Evolutionary conservation across 1,139 yeast species (phyloP).

Genomic region (Debaryomyces udenii): DNA sequence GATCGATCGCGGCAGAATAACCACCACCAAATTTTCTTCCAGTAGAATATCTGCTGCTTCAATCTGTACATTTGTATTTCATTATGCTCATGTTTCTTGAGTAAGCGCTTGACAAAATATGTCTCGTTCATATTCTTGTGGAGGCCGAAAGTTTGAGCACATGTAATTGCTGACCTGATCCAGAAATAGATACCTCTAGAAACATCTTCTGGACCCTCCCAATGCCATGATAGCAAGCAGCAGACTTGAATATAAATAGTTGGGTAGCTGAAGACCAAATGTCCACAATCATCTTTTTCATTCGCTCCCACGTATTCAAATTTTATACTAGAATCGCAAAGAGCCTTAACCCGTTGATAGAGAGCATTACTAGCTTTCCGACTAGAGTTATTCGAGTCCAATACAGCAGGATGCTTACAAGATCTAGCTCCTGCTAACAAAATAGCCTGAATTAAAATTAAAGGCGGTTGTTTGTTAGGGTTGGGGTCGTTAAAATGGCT

Average conservation of each 20-base stretch:
- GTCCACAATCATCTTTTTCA: conserved; percentile 16
- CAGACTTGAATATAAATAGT: conserved; percentile 16
- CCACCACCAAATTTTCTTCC: conserved; percentile 20
- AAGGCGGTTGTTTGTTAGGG: conserved; percentile 18
- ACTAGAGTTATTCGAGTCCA: conserved; percentile 14
- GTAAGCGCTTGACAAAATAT: conserved; percentile 6
- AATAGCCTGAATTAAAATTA: conserved; percentile 17
- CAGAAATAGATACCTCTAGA: conserved; percentile 13
- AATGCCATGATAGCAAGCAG: conserved; percentile 18
- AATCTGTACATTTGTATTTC: conserved; percentile 7
- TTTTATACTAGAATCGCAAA: conserved; percentile 16
- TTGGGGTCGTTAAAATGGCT: conserved; percentile 18
- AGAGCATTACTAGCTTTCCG: conserved; percentile 13
- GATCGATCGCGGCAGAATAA: conserved; percentile 18
- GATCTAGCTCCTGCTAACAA: conserved; percentile 17
- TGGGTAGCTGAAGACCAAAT: conserved; percentile 17
- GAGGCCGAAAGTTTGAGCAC: conserved; percentile 16
- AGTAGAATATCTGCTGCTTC: conserved; percentile 15
- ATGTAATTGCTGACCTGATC: conserved; percentile 15
- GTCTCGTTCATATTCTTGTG: conserved; percentile 14
- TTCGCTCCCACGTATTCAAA: conserved; percentile 18
- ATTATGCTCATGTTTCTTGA: conserved; percentile 1
- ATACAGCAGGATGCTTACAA: conserved; percentile 17
- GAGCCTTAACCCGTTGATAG: conserved; percentile 14
- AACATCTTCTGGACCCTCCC: conserved; percentile 19